Conservation (phyloP, 805 yeast genomes). For the Ogataea trehaloabstinens region DNA sequence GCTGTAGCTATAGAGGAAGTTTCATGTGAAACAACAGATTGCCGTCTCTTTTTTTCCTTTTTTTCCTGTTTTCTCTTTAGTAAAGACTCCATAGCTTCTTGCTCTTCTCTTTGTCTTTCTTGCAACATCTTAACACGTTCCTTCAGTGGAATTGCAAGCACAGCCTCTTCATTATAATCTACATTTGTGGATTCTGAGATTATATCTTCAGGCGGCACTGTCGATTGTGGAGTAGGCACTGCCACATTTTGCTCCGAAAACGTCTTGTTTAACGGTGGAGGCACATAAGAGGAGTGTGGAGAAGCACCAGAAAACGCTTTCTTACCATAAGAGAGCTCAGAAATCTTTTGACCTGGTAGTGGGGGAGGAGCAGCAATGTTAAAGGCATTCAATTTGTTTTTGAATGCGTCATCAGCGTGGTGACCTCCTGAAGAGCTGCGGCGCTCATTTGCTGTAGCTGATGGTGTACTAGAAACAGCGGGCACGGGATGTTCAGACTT, state of each 20-base stretch:
- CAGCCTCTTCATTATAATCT: conserved; percentile 46
- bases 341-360: conserved; percentile 32
- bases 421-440: background rate
- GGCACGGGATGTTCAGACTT: background rate
- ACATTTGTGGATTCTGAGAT: conserved; percentile 26
- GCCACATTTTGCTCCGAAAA: conserved; percentile 20
- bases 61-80: conserved; percentile 50
- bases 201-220: conserved; percentile 22
- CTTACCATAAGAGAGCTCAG: conserved; percentile 44
- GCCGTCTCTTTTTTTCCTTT: conserved; percentile 33
- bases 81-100: conserved; percentile 62
- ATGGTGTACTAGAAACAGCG: background rate
- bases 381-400: conserved; percentile 50
- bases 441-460: background rate
- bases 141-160: conserved; percentile 76
- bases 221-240: conserved; percentile 1
- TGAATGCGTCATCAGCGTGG: conserved; percentile 32
- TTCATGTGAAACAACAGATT: conserved; percentile 4
- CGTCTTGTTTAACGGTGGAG: conserved; percentile 35
- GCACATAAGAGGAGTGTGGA: conserved; percentile 59
- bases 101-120: conserved; percentile 76
- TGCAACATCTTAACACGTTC: conserved; percentile 86
- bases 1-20: conserved; percentile 1
- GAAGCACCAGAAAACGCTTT: conserved; percentile 56
- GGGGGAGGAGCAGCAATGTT: conserved; percentile 42